Conservation (phyloP, 176 grass and related monocot genomes). For the Lolium perenne region DNA sequence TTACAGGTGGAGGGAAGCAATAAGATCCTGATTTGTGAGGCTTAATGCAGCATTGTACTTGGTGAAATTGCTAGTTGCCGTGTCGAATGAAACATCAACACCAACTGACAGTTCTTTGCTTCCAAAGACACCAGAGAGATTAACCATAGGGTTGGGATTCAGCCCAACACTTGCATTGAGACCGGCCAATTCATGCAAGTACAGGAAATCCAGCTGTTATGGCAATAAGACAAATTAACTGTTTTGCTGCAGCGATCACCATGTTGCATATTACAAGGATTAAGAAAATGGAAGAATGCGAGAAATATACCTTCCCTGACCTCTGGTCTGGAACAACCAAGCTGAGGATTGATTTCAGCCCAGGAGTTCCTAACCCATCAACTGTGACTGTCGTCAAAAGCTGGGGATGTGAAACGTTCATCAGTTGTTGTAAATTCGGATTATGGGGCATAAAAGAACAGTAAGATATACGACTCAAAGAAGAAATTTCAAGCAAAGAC, state of each 20-base stretch:
- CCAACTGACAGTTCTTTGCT: slow-evolving; percentile 69
- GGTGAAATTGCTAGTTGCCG: slow-evolving; percentile 64
- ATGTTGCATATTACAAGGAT: not conserved
- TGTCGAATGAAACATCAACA: slow-evolving; percentile 80
- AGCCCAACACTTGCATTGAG: slow-evolving; percentile 68
- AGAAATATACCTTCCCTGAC: slow-evolving; percentile 69
- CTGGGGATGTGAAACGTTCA: slow-evolving; percentile 47
- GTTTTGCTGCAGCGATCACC: not conserved
- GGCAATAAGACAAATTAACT: slow-evolving; percentile 11
- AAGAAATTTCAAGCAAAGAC: not conserved
- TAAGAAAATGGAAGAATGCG: not conserved
- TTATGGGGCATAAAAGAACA: not conserved
- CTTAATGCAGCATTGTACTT: slow-evolving; percentile 82
- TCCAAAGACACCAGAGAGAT: slow-evolving; percentile 76
- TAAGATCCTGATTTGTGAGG: slow-evolving; percentile 63
- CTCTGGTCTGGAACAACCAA: slow-evolving; percentile 79
- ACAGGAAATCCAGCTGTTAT: slow-evolving; percentile 77
- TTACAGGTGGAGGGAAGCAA: slow-evolving; percentile 75
- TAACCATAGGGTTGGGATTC: slow-evolving; percentile 77
- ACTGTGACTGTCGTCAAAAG: slow-evolving; percentile 67
- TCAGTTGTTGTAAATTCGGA: not conserved
- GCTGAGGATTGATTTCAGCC: slow-evolving; percentile 73
- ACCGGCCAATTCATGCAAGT: slow-evolving; percentile 67
- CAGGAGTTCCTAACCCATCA: slow-evolving; percentile 64
- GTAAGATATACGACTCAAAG: not conserved